Base-by-base conservation (phyloP, 2,329 filamentous ascomycete genomes). In the Fusarium papillatum region DNA sequence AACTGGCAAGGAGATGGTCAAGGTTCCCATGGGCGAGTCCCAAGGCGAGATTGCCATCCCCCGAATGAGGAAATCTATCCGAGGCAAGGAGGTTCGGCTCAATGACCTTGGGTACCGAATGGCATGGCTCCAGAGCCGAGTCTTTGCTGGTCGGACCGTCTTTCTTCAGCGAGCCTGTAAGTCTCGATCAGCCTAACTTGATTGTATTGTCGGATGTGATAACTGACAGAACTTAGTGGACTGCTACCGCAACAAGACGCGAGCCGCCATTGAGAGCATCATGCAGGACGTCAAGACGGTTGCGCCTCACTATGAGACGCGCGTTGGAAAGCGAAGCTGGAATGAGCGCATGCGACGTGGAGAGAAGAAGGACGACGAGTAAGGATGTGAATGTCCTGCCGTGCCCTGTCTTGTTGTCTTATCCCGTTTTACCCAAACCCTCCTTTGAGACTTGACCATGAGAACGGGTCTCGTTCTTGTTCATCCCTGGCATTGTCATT, bases 21-120 rank as follows among this genome's bases (percentile, higher is more conserved):
- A 90, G 79, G 92, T 95, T 11, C 91, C 91, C 11, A 87, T 93
- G 76, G 80, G 80, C 17, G 94, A 96, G 76, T 94, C 93, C n/a
- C 88, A 96, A 72, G 89, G 89, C 24, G 93, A 95, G 80, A 88
- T 97, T 43, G 90, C 92, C 2, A 93, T 97, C 48, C 95, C 96
- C 31, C 90, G 92, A 70, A 92, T 95, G 83, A 92, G 92, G 62
- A 92, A 91, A 81, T 87, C 88, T 55, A 90, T 92, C 77, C 91
- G 95, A 62, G 90, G 89, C 62, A 97, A 95, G 86, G 96, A 98
- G 82, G 92, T 97, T n/a, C 91, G 95, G 61, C 87, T 98, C 73
- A 98, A 98, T 82, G 96, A 98, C 81, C 87, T 98, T 57, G 96
- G 95, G 4, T 98, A 97, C 83, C 92, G 96, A 59, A 97, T 99